Evolutionary conservation across 2,329 filamentous ascomycete genomes (phyloP), one percentile per base, ranked within the genome.

Genomic region (Cercospora zeina): DNA sequence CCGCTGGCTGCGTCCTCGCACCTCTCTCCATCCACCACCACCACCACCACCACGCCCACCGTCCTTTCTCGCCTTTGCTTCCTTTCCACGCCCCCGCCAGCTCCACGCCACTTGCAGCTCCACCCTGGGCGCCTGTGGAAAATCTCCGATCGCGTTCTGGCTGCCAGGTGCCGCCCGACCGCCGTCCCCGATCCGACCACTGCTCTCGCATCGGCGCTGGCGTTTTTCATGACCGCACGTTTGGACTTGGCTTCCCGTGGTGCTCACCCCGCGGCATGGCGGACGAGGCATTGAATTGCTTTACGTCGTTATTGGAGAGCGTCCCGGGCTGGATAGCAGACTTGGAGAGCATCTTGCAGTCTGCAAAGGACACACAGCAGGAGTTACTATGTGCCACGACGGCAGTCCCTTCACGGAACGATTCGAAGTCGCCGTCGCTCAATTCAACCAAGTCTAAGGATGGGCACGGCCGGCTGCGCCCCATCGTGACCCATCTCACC

Each of bases 281-380:
- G 54, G 68, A 72, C 53, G 71, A 74, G 31, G 68, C 71, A 30
- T 62, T 73, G 51, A 67, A 45, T 31, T 70, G 69, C 56, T 71
- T 75, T 57, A 65, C 63, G 51, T 62, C 67, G 45, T 62, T 75
- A 27, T 61, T 73, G 51, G 67, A 73, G 27, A 70, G 63, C 47
- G 68, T 73, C 13, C 72, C 72, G 24, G 58, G 39, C 42, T 75
- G 73, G 73, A 70, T 75, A 53, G 66, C 69, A 10, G 70, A 73
- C 24, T 61, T 75, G 57, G 70, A 74, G 55, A 61, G 50, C 27
- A 71, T 73, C 37, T 45, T 71, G 59, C 60, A 70, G 58, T 61
- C 59, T 11, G 67, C 68, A 4, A 67, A 65, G 31, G 64, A 69
- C 7, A 63, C 65, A 45, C 73, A 73, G 58, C 66, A 67, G 36